Conservation (phyloP, 2,329 filamentous ascomycete genomes). For the Fragosphaeria purpurea region DNA sequence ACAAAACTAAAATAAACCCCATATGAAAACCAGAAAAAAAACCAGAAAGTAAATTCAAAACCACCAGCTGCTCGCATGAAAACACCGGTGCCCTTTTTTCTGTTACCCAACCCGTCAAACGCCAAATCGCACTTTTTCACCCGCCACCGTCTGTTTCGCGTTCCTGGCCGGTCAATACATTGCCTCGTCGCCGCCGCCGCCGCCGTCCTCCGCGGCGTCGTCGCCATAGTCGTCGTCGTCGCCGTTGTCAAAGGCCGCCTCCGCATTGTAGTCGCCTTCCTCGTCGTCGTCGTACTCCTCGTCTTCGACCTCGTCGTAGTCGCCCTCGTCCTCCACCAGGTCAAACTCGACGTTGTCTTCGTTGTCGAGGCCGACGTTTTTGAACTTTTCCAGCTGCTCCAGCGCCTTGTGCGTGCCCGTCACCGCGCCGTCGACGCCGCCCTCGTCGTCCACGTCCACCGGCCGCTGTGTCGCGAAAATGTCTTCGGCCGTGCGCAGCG, state of each 20-base stretch:
- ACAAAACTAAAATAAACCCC: no score
- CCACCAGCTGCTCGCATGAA: no score
- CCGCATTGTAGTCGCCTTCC: slow-evolving; percentile 51
- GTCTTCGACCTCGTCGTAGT: slow-evolving; percentile 35
- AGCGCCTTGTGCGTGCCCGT: slow-evolving; percentile 27
- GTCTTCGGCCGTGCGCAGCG: slow-evolving; percentile 40
- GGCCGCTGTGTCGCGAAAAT: slow-evolving; percentile 31
- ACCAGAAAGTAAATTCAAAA: no score
- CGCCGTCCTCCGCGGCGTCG: slow-evolving; percentile 41
- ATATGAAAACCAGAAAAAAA: no score
- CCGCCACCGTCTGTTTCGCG: no score
- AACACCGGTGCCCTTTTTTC: no score
- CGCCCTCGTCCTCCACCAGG: slow-evolving; percentile 39
- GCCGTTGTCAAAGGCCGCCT: slow-evolving; percentile 50
- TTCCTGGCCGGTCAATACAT: slow-evolving; percentile 9
- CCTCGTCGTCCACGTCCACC: slow-evolving; percentile 13
- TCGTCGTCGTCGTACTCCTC: slow-evolving; percentile 48
- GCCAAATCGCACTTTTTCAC: no score
- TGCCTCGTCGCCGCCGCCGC: slow-evolving; percentile 23
- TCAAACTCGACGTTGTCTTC: slow-evolving; percentile 31
- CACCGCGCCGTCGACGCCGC: slow-evolving; percentile 8
- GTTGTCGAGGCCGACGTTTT: slow-evolving; percentile 29
- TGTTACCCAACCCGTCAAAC: no score
- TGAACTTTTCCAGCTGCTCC: slow-evolving; percentile 34
- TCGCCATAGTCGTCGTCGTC: slow-evolving; percentile 38